A percentile compares a stretch with the other conserved stretches of the same genome.
phyloP scores from a whole-genome alignment of 169 alveolate genomes.

The Plasmodium vivax region DNA sequence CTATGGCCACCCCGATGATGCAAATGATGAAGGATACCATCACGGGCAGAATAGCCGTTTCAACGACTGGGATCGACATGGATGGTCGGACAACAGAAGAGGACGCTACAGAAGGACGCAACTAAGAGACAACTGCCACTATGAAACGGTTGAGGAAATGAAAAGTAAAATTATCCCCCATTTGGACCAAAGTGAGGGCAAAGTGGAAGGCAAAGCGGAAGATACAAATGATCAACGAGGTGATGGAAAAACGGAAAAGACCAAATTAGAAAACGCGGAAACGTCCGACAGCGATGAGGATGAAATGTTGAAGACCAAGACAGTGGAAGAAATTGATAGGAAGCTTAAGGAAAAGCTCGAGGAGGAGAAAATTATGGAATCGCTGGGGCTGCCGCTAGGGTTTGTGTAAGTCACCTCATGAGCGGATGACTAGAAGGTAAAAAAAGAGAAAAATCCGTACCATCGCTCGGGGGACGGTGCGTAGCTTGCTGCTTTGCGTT shows the following conservation, averaged over 20 bases:
- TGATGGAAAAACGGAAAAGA: not conserved
- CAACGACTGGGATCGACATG: not conserved
- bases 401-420: conserved; percentile 6
- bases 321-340: conserved; percentile 36
- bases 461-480: not conserved
- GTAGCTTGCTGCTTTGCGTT: not conserved
- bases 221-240: not conserved
- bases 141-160: conserved; percentile 49
- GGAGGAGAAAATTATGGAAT: conserved; percentile 63
- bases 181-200: not conserved
- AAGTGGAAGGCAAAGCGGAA: not conserved
- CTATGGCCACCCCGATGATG: not conserved
- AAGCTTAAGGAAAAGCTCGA: conserved; percentile 52
- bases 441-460: not conserved
- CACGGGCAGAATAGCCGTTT: not conserved
- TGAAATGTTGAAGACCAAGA: not conserved
- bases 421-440: not conserved
- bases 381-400: conserved; percentile 58
- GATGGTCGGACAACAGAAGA: not conserved
- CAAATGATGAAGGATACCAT: not conserved
- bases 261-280: not conserved
- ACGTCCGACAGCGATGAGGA: conserved; percentile 3
- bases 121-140: conserved; percentile 34
- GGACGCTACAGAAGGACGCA: conserved; percentile 27
- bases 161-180: not conserved